A percentile compares a stretch with the other conserved stretches of the same genome.
phyloP scores from a whole-genome alignment of 164 flowering plant species.

The Dillenia turbinata region DNA sequence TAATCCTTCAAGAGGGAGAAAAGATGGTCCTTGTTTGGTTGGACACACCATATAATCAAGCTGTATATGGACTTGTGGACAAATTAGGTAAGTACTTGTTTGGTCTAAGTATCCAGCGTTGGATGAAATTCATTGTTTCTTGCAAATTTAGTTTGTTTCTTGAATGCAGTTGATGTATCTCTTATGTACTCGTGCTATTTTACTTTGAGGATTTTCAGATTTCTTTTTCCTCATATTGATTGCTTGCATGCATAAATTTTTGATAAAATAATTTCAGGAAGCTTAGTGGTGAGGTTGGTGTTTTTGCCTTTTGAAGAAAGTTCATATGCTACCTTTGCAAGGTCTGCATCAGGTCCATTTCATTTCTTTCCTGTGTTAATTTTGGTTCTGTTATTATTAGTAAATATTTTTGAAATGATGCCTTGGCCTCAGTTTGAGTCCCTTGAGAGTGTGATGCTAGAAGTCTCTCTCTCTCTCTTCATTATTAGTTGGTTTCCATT shows the following conservation, averaged over 20 bases:
- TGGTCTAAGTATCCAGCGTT: not conserved
- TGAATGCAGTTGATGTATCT: not conserved
- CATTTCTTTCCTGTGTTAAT: conserved; percentile 9
- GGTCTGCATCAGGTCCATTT: conserved; percentile 64
- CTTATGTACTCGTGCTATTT: not conserved
- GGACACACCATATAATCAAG: conserved; percentile 70
- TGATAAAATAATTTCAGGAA: conserved; percentile 32
- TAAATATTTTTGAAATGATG: too few species aligned
- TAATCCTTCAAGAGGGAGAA: conserved; percentile 76
- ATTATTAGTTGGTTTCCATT: too few species aligned
- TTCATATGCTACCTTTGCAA: conserved; percentile 70
- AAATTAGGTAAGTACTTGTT: conserved; percentile 42
- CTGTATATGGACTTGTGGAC: conserved; percentile 75
- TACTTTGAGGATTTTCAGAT: too few species aligned
- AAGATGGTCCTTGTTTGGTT: conserved; percentile 67
- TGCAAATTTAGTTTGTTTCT: not conserved
- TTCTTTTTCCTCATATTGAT: not conserved
- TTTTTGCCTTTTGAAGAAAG: conserved; percentile 81
- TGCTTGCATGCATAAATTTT: not conserved
- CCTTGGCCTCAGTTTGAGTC: too few species aligned
- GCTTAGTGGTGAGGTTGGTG: conserved; percentile 70
- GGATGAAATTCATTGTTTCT: not conserved
- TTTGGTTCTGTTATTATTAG: not conserved
- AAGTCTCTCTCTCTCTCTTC: not conserved
- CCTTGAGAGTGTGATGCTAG: too few species aligned